Base-by-base conservation (phyloP, 2,329 filamentous ascomycete species). In the Thielaviopsis ethacetica region DNA sequence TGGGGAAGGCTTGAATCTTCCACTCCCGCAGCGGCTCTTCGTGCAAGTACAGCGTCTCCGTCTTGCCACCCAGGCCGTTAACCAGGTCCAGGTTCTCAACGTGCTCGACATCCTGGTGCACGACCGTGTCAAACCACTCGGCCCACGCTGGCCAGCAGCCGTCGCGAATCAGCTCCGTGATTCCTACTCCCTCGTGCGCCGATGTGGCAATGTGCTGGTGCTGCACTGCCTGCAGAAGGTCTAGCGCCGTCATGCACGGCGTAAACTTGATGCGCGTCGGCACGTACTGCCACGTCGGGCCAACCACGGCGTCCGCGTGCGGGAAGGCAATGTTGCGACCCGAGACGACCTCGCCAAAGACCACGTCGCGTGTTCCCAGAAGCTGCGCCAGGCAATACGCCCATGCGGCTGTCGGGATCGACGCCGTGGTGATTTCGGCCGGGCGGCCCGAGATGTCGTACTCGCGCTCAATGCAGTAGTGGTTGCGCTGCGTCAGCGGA, bases 381-480 rank as follows among this genome's bases (percentile, higher is more conserved):
- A 78, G 75, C 4, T 76, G 77, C 1, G 83, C 78, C 1, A 86
- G 76, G 19, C 78, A 78, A 7, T 85, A 67, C 0, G 82, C 80
- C 83, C 83, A 86, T 0, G 81, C 81, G 0, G 82, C 81, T 0
- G 83, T 83, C n/a, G 82, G 82, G 0, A 86, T 71, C 0, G 81
- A 84, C 1, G 82, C 82, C 12, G 80, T 73, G 1, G 83, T 85
- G 59, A 83, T 76, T 61, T 81, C 79, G 54, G 72, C 73, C 13
- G 72, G 71, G 1, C 77, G 73, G 0, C 72, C 63, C 61, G 76
- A 68, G 65, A 80, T 72, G 67, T 77, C 66, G 63, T 77, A 64
- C 0, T 72, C 71, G 51, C 68, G 67, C 53, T 73, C 68, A 51
- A 76, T 68, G 53, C 73, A 73, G 52, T 69, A 74, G 57, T 76